Percentiles rank a stretch among this genome's conserved stretches.
phyloP scores from a whole-genome alignment of 23 red algal species.

The Agarophyton chilense region DNA sequence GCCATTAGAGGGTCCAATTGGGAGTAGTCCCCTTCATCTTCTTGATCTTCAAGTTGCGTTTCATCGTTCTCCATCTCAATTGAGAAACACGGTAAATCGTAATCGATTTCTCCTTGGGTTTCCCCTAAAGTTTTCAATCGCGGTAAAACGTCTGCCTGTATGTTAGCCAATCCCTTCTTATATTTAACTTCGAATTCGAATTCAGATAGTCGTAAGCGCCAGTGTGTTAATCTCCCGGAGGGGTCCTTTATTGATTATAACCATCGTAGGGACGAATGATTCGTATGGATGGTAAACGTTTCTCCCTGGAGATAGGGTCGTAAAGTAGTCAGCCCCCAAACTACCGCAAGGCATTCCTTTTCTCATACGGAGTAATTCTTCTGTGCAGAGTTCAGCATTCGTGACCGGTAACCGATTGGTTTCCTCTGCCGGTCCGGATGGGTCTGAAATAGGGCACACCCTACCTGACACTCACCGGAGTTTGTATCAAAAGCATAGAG shows the following conservation, averaged over 20 bases:
- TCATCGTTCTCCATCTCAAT: not conserved
- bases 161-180: not conserved
- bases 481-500: too few relatives aligned
- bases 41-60: too few relatives aligned
- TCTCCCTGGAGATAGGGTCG: not conserved
- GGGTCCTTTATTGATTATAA: not conserved
- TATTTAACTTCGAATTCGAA: not conserved
- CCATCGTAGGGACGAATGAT: not conserved
- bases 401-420: too few relatives aligned
- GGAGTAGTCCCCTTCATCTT: too few relatives aligned
- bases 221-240: not conserved
- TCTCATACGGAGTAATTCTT: too few relatives aligned
- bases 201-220: not conserved
- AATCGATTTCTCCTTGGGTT: not conserved
- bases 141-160: not conserved
- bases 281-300: not conserved
- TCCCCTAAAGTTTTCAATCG: not conserved
- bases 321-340: too few relatives aligned
- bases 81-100: not conserved
- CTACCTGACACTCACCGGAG: too few relatives aligned
- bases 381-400: too few relatives aligned
- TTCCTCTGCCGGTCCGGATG: too few relatives aligned
- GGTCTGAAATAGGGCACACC: too few relatives aligned
- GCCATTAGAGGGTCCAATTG: too few relatives aligned
- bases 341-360: too few relatives aligned